Conservation (phyloP, 2,329 filamentous ascomycete genomes). For the Paramyrothecium sp. region DNA sequence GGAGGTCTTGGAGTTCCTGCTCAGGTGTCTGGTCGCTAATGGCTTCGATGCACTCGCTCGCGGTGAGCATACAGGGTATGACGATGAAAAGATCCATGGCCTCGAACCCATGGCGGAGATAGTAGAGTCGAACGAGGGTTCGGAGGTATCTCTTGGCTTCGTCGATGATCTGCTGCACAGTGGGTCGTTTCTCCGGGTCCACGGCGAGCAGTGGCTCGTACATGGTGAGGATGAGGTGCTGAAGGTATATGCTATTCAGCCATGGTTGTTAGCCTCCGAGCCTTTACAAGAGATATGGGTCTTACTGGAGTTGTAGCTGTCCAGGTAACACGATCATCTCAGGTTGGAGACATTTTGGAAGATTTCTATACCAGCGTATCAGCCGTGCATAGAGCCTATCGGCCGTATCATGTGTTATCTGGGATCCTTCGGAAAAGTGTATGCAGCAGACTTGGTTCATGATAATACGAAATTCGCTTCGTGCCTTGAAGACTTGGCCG, state of each 20-base stretch:
- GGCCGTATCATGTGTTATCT: conserved; percentile 15
- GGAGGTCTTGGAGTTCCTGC: conserved; percentile 19
- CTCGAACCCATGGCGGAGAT: conserved; percentile 29
- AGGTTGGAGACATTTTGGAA: conserved; percentile 24
- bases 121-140: conserved; percentile 26
- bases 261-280: not conserved
- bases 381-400: conserved; percentile 16
- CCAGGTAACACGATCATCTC: conserved; percentile 27
- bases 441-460: conserved; percentile 27
- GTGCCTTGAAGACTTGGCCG: conserved; percentile 24
- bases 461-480: conserved; percentile 26
- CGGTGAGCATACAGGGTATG: conserved; percentile 28
- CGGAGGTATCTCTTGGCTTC: conserved; percentile 16
- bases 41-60: conserved; percentile 20
- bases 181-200: not conserved
- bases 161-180: conserved; percentile 15
- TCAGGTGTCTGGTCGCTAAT: conserved; percentile 14
- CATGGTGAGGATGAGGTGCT: conserved; percentile 21
- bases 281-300: not conserved
- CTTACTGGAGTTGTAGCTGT: conserved; percentile 35
- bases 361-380: conserved; percentile 21
- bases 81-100: conserved; percentile 27
- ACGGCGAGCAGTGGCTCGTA: conserved; percentile 20
- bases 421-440: conserved; percentile 11
- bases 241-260: conserved; percentile 17